Evolutionary conservation across 2,329 filamentous ascomycete genomes (phyloP), one percentile per base, ranked within the genome.

Genomic region (Phyllachora maydis): DNA sequence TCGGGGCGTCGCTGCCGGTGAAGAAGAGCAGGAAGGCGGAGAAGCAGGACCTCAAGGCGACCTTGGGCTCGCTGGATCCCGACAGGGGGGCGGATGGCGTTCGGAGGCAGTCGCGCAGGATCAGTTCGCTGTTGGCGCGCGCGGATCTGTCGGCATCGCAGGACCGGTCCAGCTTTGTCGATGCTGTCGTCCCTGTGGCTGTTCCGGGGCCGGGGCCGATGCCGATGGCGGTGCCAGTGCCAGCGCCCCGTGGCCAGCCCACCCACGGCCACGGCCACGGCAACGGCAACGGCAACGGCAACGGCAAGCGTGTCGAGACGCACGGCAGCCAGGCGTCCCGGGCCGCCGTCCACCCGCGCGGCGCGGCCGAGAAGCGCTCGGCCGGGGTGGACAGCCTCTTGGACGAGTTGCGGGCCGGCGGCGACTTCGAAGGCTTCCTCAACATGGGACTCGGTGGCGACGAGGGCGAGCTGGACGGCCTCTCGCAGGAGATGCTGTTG

Each of bases 81-180:
- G 74, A 81, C 27, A 60, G 59, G 26, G 55, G 50, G 8, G 41
- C 45, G n/a, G 54, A 57, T 10, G 54, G 55, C 8, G 59, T 58
- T 0, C 51, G 66, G 24, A 55, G 66, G 28, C 66, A 65, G 30
- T 73, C 67, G 11, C 68, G 88, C 20, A 67, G 88, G 23, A 75
- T 95, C 14, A 98, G 88, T 50, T 95, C 85, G 10, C 64, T 92
- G 49, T 57, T 93, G 25, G 83, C 83, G 10, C 64, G 85, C 37
- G 76, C 78, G 16, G 85, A 93, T 41, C 54, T 93, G 11, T 85
- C 79, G 1, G 73, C 78, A 7, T 88, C 74, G 10, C 77, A 85
- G 33, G 82, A 91, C 35, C 64, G 77, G 36, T 60, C 71, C 1
- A 63, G 71, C n/a, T 90, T 91, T 40, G 63, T 70, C 14, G 82